Percentiles rank a stretch among this genome's conserved stretches.
phyloP scores from a whole-genome alignment of 2,329 filamentous ascomycete species.

The Botrytis aclada region DNA sequence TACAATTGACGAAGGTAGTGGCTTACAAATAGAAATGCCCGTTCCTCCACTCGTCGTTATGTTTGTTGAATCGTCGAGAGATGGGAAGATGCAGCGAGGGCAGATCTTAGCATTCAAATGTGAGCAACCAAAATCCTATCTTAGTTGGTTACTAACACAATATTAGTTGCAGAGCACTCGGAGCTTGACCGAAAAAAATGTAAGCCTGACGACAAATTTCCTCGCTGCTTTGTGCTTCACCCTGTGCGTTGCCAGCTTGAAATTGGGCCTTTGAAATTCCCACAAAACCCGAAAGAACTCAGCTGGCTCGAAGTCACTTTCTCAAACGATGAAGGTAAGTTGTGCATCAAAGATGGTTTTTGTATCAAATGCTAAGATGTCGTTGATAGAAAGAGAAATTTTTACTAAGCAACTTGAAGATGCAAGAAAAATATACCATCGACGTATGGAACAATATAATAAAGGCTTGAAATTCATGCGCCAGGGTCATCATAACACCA shows the following conservation, averaged over 20 bases:
- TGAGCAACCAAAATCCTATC: not conserved
- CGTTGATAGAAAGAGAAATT: not conserved
- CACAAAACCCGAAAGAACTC: not conserved
- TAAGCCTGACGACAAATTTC: not conserved
- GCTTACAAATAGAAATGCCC: not conserved
- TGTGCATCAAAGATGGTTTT: no score
- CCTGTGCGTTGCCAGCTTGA: not conserved
- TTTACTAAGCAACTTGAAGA: not conserved
- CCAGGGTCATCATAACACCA: not conserved
- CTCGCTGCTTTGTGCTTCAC: conserved; percentile 3
- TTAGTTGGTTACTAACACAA: not conserved
- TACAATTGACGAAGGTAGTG: not conserved
- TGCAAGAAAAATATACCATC: not conserved
- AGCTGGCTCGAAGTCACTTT: conserved; percentile 11
- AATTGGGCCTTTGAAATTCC: conserved; percentile 4
- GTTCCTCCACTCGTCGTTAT: conserved; percentile 9
- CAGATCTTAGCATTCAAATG: conserved; percentile 14
- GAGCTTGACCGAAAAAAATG: not conserved
- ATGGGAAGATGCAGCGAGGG: not conserved
- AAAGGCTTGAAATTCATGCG: not conserved
- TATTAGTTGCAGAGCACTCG: not conserved
- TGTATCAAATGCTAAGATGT: not conserved
- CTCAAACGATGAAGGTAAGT: not conserved
- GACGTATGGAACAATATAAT: not conserved
- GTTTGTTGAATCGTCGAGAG: conserved; percentile 11